phyloP scores from a whole-genome alignment of 2,329 filamentous ascomycete species.

The Raffaelea deltoideospora region DNA sequence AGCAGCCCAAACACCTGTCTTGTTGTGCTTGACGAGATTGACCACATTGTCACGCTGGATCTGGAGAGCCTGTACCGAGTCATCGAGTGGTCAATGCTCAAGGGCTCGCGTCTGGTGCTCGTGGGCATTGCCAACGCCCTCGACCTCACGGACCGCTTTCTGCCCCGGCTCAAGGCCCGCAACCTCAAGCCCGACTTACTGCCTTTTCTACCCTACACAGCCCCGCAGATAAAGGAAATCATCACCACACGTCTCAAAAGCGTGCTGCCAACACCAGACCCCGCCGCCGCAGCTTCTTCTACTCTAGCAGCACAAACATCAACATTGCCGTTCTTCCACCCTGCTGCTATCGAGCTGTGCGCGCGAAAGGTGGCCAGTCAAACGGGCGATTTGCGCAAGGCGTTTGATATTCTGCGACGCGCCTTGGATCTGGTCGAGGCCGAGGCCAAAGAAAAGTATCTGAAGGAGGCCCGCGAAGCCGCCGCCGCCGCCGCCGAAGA shows the following conservation, averaged over 20 bases:
- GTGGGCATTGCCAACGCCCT: slow-evolving; percentile 93
- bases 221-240: slow-evolving; percentile 72
- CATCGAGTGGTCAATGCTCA: slow-evolving; percentile 91
- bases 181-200: slow-evolving; percentile 82
- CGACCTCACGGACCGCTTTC: slow-evolving; percentile 85
- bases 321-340: slow-evolving; percentile 72
- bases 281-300: slow-evolving; percentile 23
- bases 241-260: slow-evolving; percentile 71
- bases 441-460: slow-evolving; percentile 63
- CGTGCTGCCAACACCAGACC: slow-evolving; percentile 45
- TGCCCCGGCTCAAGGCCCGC: slow-evolving; percentile 82
- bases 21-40: slow-evolving; percentile 89
- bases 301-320: too few species aligned
- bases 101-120: slow-evolving; percentile 63
- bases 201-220: slow-evolving; percentile 85
- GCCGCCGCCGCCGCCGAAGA: neutral
- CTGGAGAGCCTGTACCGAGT: slow-evolving; percentile 78
- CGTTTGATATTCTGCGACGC: slow-evolving; percentile 83
- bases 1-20: slow-evolving; percentile 44
- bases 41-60: slow-evolving; percentile 80
- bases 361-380: slow-evolving; percentile 90
- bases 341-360: slow-evolving; percentile 83
- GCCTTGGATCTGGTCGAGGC: slow-evolving; percentile 80
- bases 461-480: slow-evolving; percentile 31
- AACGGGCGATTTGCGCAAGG: slow-evolving; percentile 85